Percentiles rank a stretch among this genome's conserved stretches.
These are phyloP conservation scores for Monosporozyma servazzii DNA, from an alignment of 805 yeast species.

Conservation along the genomic window DNA sequence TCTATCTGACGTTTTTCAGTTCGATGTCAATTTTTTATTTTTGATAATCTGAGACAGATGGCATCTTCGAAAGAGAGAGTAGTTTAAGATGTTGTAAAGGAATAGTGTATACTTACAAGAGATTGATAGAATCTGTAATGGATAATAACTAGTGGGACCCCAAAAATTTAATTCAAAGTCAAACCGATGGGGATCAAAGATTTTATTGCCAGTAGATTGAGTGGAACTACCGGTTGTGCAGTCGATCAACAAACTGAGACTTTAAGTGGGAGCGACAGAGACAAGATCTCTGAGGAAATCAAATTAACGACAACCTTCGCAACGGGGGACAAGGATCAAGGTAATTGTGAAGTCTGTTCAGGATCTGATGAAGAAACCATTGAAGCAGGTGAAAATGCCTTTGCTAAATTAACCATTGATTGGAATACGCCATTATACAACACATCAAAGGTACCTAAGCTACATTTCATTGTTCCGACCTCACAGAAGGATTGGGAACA, in stretches of 20 bases:
- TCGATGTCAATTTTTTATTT: too few relatives aligned
- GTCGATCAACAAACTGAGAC: neutral
- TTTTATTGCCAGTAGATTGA: neutral
- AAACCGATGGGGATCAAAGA: neutral
- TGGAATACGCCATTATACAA: constrained; percentile 48
- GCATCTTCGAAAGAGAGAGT: too few relatives aligned
- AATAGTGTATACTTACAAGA: too few relatives aligned
- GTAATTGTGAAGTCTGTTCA: constrained; percentile 1
- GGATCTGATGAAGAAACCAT: constrained; percentile 25
- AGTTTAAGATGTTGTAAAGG: too few relatives aligned
- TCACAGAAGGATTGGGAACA: constrained; percentile 80
- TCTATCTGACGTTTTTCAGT: too few relatives aligned
- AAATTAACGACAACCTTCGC: neutral
- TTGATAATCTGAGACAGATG: too few relatives aligned
- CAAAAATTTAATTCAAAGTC: neutral
- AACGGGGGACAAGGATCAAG: neutral
- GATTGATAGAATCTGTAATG: too few relatives aligned
- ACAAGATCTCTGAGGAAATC: constrained; percentile 14
- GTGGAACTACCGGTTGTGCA: neutral
- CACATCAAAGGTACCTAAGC: constrained; percentile 56
- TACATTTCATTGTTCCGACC: constrained; percentile 75
- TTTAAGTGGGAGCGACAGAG: constrained; percentile 4
- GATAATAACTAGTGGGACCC: too few relatives aligned
- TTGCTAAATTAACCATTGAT: constrained; percentile 23
- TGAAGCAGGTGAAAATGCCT: constrained; percentile 17